Evolutionary conservation across 192 early-diverging fungal genomes (phyloP).

Genomic region (Rhizoclosmatium sp.): DNA sequence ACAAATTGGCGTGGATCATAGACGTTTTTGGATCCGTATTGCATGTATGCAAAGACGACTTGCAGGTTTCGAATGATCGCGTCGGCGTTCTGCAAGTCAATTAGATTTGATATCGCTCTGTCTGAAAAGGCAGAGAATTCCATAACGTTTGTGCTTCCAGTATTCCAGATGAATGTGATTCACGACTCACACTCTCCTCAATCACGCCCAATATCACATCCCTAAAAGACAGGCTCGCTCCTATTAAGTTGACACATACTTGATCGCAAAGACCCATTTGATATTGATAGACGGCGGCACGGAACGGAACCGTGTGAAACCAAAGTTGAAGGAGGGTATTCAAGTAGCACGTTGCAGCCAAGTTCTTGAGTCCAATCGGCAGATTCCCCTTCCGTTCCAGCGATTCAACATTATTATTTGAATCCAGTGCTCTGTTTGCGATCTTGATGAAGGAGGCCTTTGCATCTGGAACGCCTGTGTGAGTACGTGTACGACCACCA

Average conservation of each 20-base stretch:
- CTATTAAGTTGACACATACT: no score
- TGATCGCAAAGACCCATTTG: not conserved
- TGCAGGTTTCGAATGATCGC: slow-evolving; percentile 27
- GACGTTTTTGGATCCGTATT: slow-evolving; percentile 20
- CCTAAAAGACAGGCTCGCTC: not conserved
- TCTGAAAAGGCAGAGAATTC: not conserved
- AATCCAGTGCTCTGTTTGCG: slow-evolving; percentile 58
- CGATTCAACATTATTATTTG: not conserved
- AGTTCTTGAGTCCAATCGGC: slow-evolving; percentile 57
- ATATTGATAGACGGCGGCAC: slow-evolving; percentile 21
- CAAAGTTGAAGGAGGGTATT: slow-evolving; percentile 78
- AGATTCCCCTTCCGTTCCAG: not conserved
- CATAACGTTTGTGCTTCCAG: not conserved
- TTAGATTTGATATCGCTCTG: not conserved
- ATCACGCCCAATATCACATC: not conserved
- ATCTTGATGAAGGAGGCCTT: slow-evolving; percentile 27
- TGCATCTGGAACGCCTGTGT: slow-evolving; percentile 22
- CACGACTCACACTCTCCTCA: no score
- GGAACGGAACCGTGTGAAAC: slow-evolving; percentile 41
- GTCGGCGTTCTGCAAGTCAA: not conserved
- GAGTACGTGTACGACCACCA: not conserved
- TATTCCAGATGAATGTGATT: no score
- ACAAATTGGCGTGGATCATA: slow-evolving; percentile 34
- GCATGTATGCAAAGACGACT: slow-evolving; percentile 21
- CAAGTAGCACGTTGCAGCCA: slow-evolving; percentile 90